phyloP scores from a whole-genome alignment of 1,284 basidiomycete genomes.

The Heterobasidion occidentale region DNA sequence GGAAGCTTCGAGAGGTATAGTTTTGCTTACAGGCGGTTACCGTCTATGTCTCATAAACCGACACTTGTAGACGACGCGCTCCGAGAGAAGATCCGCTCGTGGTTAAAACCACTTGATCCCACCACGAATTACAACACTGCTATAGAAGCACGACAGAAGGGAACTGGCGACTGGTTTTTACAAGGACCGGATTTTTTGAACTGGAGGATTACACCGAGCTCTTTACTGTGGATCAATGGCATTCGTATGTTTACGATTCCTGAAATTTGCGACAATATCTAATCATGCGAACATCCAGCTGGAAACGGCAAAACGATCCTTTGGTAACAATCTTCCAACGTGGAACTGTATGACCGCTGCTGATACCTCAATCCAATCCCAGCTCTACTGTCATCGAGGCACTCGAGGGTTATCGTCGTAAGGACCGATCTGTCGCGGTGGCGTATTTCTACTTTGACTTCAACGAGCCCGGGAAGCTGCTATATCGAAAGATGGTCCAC shows the following conservation, averaged over 20 bases:
- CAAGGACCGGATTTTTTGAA: not conserved
- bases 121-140: not conserved
- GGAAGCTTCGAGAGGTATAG: no score
- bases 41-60: no score
- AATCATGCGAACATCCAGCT: not conserved
- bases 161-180: not conserved
- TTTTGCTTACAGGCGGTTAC: no score
- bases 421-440: not conserved
- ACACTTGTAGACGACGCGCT: no score
- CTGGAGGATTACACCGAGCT: not conserved
- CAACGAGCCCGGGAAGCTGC: not conserved
- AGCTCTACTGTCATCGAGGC: conserved; percentile 3
- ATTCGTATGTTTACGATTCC: not conserved
- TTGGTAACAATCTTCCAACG: not conserved
- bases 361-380: not conserved
- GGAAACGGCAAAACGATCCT: conserved; percentile 2
- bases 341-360: no score
- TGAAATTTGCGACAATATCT: no score
- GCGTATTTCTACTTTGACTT: conserved; percentile 3
- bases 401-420: not conserved
- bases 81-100: no score
- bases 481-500: not conserved
- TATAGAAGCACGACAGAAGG: not conserved
- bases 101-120: not conserved
- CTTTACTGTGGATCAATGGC: not conserved